Evolutionary conservation across 2,329 filamentous ascomycete genomes (phyloP).

Genomic region (Pezicula rhizophila): DNA sequence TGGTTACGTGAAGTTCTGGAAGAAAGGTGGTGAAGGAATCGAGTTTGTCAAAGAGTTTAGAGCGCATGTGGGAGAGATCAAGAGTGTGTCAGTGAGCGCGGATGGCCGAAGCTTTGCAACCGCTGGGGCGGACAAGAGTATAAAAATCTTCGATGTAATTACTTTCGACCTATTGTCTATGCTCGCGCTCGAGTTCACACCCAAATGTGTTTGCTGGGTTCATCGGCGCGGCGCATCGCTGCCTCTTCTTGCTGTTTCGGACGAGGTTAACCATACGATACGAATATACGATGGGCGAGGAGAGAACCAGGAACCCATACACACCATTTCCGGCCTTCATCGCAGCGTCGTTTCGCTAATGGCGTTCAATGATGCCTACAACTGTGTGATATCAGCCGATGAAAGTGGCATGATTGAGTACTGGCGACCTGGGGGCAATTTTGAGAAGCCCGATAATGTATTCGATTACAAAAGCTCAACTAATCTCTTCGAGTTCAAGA

Average conservation of each 20-base stretch:
- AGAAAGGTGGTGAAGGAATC: slow-evolving; percentile 82
- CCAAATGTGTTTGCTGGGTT: slow-evolving; percentile 85
- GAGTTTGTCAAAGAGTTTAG: slow-evolving; percentile 99
- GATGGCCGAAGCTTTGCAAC: slow-evolving; percentile 94
- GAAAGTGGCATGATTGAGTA: slow-evolving; percentile 94
- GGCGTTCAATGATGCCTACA: slow-evolving; percentile 80
- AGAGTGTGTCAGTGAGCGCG: slow-evolving; percentile 74
- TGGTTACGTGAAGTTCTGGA: slow-evolving; percentile 99
- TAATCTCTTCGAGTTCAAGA: slow-evolving; percentile 95
- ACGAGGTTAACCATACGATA: slow-evolving; percentile 66
- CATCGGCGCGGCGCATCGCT: slow-evolving; percentile 83
- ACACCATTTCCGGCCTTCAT: slow-evolving; percentile 76
- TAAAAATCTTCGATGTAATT: slow-evolving; percentile 78
- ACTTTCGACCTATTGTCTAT: slow-evolving; percentile 85
- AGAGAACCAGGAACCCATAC: slow-evolving; percentile 68
- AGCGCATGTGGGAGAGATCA: slow-evolving; percentile 81
- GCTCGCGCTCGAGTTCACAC: slow-evolving; percentile 68
- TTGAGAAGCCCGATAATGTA: slow-evolving; percentile 86
- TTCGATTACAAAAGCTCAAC: slow-evolving; percentile 93
- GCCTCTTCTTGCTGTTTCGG: slow-evolving; percentile 78
- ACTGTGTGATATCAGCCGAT: slow-evolving; percentile 88
- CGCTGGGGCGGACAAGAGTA: slow-evolving; percentile 67
- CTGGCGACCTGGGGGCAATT: slow-evolving; percentile 75
- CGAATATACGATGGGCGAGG: slow-evolving; percentile 86
- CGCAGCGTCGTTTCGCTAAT: slow-evolving; percentile 75